These are phyloP conservation scores for Euphorbia pulcherrima DNA, from an alignment of 345 rosid genomes.

Conservation along the genomic window DNA sequence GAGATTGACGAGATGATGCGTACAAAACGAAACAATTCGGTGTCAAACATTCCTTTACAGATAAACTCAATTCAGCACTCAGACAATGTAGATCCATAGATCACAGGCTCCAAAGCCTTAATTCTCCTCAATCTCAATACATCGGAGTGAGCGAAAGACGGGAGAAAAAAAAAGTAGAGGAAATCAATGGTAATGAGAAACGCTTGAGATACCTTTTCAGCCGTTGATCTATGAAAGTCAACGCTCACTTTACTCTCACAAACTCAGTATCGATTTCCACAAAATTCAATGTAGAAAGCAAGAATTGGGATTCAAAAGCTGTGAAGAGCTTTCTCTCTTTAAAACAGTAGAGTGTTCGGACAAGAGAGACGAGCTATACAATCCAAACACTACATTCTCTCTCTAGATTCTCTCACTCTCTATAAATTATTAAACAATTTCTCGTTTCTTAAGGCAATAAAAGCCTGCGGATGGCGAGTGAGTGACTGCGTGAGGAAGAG, in stretches of 20 bases:
- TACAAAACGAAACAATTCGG: background rate
- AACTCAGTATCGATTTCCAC: background rate
- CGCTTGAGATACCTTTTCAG: conserved; percentile 10
- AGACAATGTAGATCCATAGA: conserved; percentile 22
- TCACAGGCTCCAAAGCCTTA: conserved; percentile 16
- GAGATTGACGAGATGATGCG: background rate
- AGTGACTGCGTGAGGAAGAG: background rate
- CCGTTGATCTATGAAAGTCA: conserved; percentile 20
- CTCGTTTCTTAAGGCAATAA: background rate
- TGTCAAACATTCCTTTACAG: background rate
- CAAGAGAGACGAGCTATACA: background rate
- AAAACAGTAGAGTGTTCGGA: no score
- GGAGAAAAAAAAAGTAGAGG: background rate
- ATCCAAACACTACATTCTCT: background rate
- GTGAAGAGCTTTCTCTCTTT: background rate
- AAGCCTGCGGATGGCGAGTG: background rate
- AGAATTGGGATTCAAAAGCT: background rate
- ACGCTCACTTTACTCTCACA: background rate
- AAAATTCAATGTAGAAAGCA: background rate
- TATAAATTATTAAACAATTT: background rate
- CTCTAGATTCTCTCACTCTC: background rate
- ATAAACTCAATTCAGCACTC: background rate
- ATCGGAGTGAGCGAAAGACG: background rate
- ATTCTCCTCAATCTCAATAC: conserved; percentile 12
- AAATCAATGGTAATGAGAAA: background rate